These are phyloP conservation scores for Dittrichia graveolens DNA, from an alignment of 129 eudicot species.

Conservation along the genomic window DNA sequence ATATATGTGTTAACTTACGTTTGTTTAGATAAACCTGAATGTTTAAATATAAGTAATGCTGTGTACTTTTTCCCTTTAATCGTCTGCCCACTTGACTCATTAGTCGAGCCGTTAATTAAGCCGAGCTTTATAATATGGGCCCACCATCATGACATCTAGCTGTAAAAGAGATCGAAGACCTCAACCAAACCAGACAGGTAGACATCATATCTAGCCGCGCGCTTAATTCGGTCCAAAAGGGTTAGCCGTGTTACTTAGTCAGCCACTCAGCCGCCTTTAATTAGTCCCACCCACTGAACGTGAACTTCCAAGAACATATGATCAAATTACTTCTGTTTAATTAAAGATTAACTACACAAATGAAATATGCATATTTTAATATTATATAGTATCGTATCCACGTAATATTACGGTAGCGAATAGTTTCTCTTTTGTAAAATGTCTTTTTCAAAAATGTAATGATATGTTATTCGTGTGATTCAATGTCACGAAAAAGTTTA, in stretches of 20 bases:
- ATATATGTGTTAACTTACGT: not conserved
- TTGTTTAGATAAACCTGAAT: no score
- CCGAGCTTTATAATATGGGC: slow-evolving; percentile 30
- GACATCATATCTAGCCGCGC: slow-evolving; percentile 21
- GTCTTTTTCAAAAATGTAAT: no score
- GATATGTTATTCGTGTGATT: no score
- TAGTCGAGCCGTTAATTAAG: slow-evolving; percentile 43
- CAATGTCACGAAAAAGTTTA: no score
- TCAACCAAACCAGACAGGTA: slow-evolving; percentile 22
- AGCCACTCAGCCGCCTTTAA: slow-evolving; percentile 18
- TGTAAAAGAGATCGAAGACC: not conserved
- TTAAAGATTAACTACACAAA: no score
- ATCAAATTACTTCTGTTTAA: no score
- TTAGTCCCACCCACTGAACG: not conserved
- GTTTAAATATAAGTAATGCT: no score
- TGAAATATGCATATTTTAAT: no score
- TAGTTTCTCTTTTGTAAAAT: no score
- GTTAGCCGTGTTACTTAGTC: slow-evolving; percentile 30
- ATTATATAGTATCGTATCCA: no score
- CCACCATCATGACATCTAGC: slow-evolving; percentile 35
- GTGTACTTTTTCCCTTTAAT: slow-evolving; percentile 4
- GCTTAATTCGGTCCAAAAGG: slow-evolving; percentile 39
- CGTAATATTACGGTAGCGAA: no score
- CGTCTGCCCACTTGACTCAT: slow-evolving; percentile 35
- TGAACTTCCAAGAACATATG: slow-evolving; percentile 32